phyloP scores from a whole-genome alignment of 306 rosid genomes.

The Cucurbita argyrosperma region DNA sequence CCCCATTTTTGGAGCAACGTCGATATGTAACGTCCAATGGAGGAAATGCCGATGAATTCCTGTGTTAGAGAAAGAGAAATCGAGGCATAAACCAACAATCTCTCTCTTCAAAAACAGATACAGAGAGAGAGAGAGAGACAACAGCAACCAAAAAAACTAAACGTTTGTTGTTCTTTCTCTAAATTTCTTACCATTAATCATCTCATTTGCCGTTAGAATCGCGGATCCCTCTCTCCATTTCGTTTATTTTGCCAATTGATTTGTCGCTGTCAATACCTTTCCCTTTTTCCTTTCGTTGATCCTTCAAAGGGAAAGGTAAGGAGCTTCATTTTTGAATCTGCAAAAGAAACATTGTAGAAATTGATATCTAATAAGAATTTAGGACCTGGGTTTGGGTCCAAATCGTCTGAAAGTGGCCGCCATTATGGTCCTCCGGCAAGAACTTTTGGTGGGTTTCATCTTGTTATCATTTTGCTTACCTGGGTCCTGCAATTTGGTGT shows the following conservation, averaged over 20 bases:
- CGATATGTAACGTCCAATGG: not conserved
- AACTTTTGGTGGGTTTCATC: not conserved
- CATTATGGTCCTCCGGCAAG: not conserved
- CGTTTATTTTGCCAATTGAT: not conserved
- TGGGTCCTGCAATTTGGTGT: slow-evolving; percentile 36
- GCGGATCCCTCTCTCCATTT: not conserved
- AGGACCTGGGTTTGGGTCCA: not conserved
- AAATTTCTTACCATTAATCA: not conserved
- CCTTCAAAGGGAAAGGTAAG: not conserved
- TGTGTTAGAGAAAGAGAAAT: not conserved
- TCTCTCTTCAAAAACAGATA: not conserved
- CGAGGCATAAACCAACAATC: not conserved
- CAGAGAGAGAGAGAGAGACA: not conserved
- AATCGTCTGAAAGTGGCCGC: not conserved
- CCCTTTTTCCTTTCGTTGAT: not conserved
- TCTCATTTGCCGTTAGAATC: not conserved
- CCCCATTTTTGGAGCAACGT: not conserved
- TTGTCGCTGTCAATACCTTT: not conserved
- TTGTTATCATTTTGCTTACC: not conserved
- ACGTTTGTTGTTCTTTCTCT: not conserved
- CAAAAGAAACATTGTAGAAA: not conserved
- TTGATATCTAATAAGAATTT: not conserved
- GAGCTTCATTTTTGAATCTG: not conserved
- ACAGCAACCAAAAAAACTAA: not conserved
- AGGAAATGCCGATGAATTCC: slow-evolving; percentile 6